Evolutionary conservation across 1,284 basidiomycete species (phyloP), one percentile per base, ranked within the genome.

Genomic region (Microstroma glucosiphilum): DNA sequence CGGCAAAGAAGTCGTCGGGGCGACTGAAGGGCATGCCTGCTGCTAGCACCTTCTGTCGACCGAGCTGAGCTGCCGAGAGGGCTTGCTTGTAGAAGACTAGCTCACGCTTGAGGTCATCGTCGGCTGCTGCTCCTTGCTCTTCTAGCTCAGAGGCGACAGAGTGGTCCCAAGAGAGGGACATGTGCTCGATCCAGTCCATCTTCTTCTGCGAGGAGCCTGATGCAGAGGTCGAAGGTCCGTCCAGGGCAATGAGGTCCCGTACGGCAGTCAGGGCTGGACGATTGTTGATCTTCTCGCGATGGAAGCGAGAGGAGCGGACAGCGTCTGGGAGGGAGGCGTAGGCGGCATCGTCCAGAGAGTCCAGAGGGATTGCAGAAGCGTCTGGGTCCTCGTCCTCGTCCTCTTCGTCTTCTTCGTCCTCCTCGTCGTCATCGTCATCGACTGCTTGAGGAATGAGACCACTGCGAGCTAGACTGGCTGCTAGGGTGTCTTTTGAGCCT

Each of bases 1-100:
- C 94, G 21, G 94, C 94, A 75, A 96, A 98, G 80, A 92, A 98
- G 82, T 98, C 96, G 0, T 85, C 73, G 0, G 94, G 94, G n/a
- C 96, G 88, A 11, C 89, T 88, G 81, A 96, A 98, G 0, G 91
- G 87, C 68, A 94, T 84, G 51, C 81, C 81, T 54, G 85, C 84
- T 69, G 88, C 85, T 73, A 89, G 87, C 55, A 91, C 90, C 37
- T 91, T 86, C 21, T 84, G 79, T 57, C 87, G 87, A 0, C 92
- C 92, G 46, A 84, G 81, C 56, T 88, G 85, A 11, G 90, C 91
- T 40, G 87, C 83, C 69, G 92, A 87, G 0, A 97, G 83, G 0
- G 93, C 92, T 80, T 97, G 91, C 80, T 96, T 96, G 83, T 97
- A 97, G 82, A 97, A 96, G 9, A 91, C 89, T 54, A 96, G 86